A percentile compares a stretch with the other conserved stretches of the same genome.
Evolutionary conservation across 2,329 filamentous ascomycete species (phyloP).

Genomic region (Paecilomyces fulvus): DNA sequence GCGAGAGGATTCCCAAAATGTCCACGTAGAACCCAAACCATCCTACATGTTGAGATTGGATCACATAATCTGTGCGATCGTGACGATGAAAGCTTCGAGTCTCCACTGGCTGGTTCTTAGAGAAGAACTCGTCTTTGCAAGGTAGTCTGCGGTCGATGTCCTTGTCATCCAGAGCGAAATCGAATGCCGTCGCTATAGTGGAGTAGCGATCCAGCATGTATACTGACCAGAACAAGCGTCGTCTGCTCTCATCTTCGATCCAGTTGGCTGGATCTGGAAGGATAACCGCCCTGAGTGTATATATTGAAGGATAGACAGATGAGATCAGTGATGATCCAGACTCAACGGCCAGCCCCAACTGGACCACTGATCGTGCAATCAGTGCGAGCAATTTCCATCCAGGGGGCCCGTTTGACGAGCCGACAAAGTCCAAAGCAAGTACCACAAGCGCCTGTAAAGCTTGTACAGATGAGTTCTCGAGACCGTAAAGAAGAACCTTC

Average conservation of each 20-base stretch:
- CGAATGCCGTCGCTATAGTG: constrained; percentile 83
- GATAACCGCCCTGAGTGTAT: constrained; percentile 77
- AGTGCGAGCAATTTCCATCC: constrained; percentile 88
- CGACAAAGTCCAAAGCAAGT: constrained; percentile 73
- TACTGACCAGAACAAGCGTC: constrained; percentile 88
- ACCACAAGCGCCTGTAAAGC: constrained; percentile 82
- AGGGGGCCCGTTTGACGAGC: constrained; percentile 79
- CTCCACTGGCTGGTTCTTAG: constrained; percentile 73
- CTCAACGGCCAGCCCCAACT: constrained; percentile 77
- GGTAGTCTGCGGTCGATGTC: constrained; percentile 83
- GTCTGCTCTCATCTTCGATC: constrained; percentile 78
- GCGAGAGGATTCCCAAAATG: constrained; percentile 75
- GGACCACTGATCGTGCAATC: constrained; percentile 80
- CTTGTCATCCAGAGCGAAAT: constrained; percentile 80
- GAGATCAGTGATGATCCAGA: constrained; percentile 69
- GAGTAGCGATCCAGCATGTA: constrained; percentile 86
- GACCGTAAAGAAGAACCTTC: constrained; percentile 74
- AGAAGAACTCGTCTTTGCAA: constrained; percentile 79
- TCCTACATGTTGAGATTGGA: constrained; percentile 71
- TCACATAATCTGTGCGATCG: constrained; percentile 52
- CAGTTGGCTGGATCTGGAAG: constrained; percentile 76
- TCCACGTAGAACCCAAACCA: constrained; percentile 88
- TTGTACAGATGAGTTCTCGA: constrained; percentile 85
- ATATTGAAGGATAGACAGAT: constrained; percentile 75
- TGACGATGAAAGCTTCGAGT: constrained; percentile 67